Evolutionary conservation across 73 alveolate genomes (phyloP).

Genomic region (Symbiodinium pilosum): DNA sequence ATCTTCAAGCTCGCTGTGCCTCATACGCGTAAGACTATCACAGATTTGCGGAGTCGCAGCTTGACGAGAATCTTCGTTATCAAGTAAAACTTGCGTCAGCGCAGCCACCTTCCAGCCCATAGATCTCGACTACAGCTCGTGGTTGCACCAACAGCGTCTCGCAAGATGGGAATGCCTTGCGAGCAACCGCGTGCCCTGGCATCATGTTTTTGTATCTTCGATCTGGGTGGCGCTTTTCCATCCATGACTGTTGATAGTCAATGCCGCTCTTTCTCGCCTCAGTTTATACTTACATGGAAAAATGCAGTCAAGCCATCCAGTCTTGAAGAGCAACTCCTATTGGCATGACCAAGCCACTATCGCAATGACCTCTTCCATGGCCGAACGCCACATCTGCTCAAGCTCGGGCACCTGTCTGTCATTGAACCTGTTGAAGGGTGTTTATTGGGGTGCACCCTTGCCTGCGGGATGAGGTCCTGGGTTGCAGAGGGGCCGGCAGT

Average conservation of each 20-base stretch:
- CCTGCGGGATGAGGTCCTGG: slow-evolving; percentile 77
- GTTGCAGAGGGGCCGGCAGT: slow-evolving; percentile 76
- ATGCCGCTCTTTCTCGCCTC: slow-evolving; percentile 45
- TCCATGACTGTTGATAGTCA: slow-evolving; percentile 63
- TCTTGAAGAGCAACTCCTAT: background rate
- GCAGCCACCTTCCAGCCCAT: slow-evolving; percentile 63
- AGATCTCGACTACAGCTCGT: slow-evolving; percentile 76
- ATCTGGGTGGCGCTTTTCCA: slow-evolving; percentile 27
- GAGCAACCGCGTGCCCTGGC: background rate
- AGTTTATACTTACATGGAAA: too few relatives aligned
- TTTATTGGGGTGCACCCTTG: background rate
- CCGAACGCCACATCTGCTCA: slow-evolving; percentile 44
- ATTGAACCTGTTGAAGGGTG: background rate
- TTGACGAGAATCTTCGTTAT: too few relatives aligned
- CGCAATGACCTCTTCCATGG: slow-evolving; percentile 68
- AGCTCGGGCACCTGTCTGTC: slow-evolving; percentile 31
- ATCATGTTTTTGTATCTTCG: too few relatives aligned
- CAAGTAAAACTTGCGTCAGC: background rate
- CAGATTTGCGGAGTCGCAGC: background rate
- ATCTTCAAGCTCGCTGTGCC: slow-evolving; percentile 89
- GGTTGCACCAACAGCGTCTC: slow-evolving; percentile 58
- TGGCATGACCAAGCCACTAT: background rate
- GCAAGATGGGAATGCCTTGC: slow-evolving; percentile 44
- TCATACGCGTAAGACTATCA: background rate
- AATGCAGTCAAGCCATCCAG: too few relatives aligned